Percentiles rank a stretch among this genome's conserved stretches.
These are phyloP conservation scores for Tetragonia tetragonoides DNA, from an alignment of 148 eudicot genomes.

Conservation along the genomic window DNA sequence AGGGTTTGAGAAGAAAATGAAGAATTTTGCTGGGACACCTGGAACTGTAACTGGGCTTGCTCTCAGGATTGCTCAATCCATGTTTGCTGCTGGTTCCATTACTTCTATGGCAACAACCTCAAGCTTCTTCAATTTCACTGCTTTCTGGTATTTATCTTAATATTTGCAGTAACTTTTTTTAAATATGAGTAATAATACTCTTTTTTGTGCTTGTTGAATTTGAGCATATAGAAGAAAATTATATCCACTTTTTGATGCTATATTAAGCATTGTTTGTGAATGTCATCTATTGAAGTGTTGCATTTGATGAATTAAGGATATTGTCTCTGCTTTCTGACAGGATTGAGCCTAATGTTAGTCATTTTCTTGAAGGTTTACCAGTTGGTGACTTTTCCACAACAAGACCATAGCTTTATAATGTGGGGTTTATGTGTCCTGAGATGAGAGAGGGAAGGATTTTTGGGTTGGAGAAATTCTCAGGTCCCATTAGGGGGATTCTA, in stretches of 20 bases:
- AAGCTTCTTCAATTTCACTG: slow-evolving; percentile 59
- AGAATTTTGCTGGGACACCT: slow-evolving; percentile 73
- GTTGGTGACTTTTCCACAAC: too few relatives aligned
- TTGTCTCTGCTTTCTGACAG: too few relatives aligned
- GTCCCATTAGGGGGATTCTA: too few relatives aligned
- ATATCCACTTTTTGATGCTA: background rate
- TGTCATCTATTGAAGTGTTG: background rate
- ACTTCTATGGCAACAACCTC: slow-evolving; percentile 54
- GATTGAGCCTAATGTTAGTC: too few relatives aligned
- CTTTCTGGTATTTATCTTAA: slow-evolving; percentile 55
- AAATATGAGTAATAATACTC: background rate
- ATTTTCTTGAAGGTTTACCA: too few relatives aligned
- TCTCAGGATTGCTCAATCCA: slow-evolving; percentile 52
- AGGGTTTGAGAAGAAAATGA: slow-evolving; percentile 43
- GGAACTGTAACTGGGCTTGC: slow-evolving; percentile 56
- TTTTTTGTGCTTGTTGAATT: background rate
- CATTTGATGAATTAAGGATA: background rate
- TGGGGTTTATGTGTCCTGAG: too few relatives aligned
- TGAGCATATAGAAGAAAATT: background rate
- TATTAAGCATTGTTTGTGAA: background rate
- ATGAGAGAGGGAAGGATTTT: too few relatives aligned
- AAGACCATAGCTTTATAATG: too few relatives aligned
- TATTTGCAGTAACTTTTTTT: background rate
- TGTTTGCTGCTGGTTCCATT: slow-evolving; percentile 66
- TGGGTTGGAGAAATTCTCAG: too few relatives aligned